phyloP scores from a whole-genome alignment of 2,329 filamentous ascomycete genomes.

The Fusarium nygamai region DNA sequence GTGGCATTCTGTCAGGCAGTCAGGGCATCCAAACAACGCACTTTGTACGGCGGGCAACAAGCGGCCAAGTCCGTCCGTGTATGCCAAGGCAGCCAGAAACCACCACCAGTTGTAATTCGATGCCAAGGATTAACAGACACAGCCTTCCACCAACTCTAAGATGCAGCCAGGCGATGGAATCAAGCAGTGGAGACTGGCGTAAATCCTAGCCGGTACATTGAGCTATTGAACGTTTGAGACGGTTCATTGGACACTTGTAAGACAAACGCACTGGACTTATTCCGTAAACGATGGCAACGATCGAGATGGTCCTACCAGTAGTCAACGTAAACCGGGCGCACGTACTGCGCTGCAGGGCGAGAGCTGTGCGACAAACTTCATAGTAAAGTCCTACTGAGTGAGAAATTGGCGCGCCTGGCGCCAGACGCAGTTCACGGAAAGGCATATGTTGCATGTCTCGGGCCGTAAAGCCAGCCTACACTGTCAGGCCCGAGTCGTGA shows the following conservation, averaged over 20 bases:
- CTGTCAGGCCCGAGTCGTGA: constrained; percentile 9
- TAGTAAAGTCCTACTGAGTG: not conserved
- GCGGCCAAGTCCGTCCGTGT: constrained; percentile 32
- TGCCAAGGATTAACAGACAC: constrained; percentile 19
- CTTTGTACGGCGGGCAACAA: constrained; percentile 8
- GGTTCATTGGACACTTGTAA: constrained; percentile 33
- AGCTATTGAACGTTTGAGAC: constrained; percentile 31
- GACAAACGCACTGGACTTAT: constrained; percentile 7
- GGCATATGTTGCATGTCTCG: constrained; percentile 7
- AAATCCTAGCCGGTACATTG: constrained; percentile 8
- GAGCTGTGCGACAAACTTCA: not conserved
- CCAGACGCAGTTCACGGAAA: constrained; percentile 17
- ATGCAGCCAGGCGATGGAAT: constrained; percentile 22
- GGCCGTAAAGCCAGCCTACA: not conserved
- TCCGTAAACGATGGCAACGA: constrained; percentile 4
- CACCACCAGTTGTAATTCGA: not conserved
- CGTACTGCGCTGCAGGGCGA: not conserved
- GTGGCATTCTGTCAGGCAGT: not conserved
- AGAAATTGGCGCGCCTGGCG: constrained; percentile 21
- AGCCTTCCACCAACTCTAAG: constrained; percentile 23
- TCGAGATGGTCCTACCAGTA: not conserved
- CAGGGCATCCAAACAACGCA: not conserved
- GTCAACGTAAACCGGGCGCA: constrained; percentile 4
- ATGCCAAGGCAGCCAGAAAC: constrained; percentile 12
- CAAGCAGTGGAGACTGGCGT: constrained; percentile 31